A percentile compares a stretch with the other conserved stretches of the same genome.
These are phyloP conservation scores for Aspergillus floridensis DNA, from an alignment of 2,329 filamentous ascomycete genomes.

Conservation along the genomic window DNA sequence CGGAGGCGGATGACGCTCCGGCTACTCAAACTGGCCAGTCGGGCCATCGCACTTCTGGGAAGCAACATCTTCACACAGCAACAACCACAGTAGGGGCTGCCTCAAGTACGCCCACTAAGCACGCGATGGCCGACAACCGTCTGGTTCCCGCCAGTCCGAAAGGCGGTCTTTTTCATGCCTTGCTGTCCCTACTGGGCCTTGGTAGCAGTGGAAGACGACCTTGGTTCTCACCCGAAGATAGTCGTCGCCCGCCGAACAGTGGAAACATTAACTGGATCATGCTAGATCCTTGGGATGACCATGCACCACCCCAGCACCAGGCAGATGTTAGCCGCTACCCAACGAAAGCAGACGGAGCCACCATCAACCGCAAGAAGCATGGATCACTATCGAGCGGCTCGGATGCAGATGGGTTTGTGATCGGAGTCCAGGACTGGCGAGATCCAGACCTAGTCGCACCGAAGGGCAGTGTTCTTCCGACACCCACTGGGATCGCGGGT, in stretches of 20 bases:
- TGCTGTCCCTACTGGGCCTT: constrained; percentile 47
- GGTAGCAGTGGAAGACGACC: constrained; percentile 27
- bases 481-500: constrained; percentile 24
- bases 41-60: constrained; percentile 20
- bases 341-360: constrained; percentile 17
- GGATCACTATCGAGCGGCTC: constrained; percentile 26
- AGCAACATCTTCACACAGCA: constrained; percentile 24
- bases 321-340: constrained; percentile 2
- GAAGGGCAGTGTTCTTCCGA: constrained; percentile 26
- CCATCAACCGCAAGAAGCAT: constrained; percentile 22
- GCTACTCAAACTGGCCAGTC: constrained; percentile 46
- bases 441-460: constrained; percentile 68
- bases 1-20: constrained; percentile 57
- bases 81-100: constrained; percentile 30
- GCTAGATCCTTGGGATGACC: constrained; percentile 63
- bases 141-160: constrained; percentile 19
- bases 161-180: constrained; percentile 42
- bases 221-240: constrained; percentile 45
- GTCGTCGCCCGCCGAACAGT: constrained; percentile 67
- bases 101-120: constrained; percentile 33
- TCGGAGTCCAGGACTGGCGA: constrained; percentile 84
- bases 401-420: constrained; percentile 66
- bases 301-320: constrained; percentile 32
- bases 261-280: constrained; percentile 72
- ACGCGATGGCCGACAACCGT: constrained; percentile 18